A percentile compares a stretch with the other conserved stretches of the same genome.
phyloP scores from a whole-genome alignment of 768 basidiomycete species.

The Piloderma croceum region DNA sequence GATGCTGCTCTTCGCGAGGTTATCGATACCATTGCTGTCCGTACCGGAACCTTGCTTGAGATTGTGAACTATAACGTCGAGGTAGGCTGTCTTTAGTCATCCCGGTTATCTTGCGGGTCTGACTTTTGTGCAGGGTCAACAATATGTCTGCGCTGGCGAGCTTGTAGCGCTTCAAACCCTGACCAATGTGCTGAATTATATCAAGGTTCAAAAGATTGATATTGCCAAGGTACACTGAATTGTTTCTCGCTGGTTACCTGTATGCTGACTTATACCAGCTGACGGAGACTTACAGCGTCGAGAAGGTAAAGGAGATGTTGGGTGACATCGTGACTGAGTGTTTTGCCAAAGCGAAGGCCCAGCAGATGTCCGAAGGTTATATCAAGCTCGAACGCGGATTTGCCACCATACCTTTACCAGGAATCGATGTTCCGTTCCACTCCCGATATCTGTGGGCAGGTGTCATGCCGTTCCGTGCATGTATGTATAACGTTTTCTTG shows the following conservation, averaged over 20 bases:
- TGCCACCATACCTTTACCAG: conserved; percentile 90
- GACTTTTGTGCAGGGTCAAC: conserved; percentile 68
- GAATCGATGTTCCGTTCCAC: conserved; percentile 99
- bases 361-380: conserved; percentile 75
- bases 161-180: conserved; percentile 87
- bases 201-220: conserved; percentile 95
- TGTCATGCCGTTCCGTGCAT: conserved; percentile 94
- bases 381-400: conserved; percentile 96
- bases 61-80: conserved; percentile 97
- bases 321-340: conserved; percentile 85
- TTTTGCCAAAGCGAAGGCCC: conserved; percentile 67
- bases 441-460: conserved; percentile 99
- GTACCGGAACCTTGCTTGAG: conserved; percentile 81
- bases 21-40: conserved; percentile 80
- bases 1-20: conserved; percentile 96
- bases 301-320: conserved; percentile 96
- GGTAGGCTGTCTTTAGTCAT: conserved; percentile 36
- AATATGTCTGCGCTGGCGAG: conserved; percentile 99
- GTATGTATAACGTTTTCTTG: conserved; percentile 42
- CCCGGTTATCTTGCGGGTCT: conserved; percentile 3
- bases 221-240: conserved; percentile 68
- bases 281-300: conserved; percentile 80
- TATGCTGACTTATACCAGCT: conserved; percentile 43
- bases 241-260: background rate
- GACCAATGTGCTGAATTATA: conserved; percentile 93